A percentile compares a stretch with the other conserved stretches of the same genome.
phyloP scores from a whole-genome alignment of 225 moss, liverwort and hornwort genomes.

The Straminergon stramineum region DNA sequence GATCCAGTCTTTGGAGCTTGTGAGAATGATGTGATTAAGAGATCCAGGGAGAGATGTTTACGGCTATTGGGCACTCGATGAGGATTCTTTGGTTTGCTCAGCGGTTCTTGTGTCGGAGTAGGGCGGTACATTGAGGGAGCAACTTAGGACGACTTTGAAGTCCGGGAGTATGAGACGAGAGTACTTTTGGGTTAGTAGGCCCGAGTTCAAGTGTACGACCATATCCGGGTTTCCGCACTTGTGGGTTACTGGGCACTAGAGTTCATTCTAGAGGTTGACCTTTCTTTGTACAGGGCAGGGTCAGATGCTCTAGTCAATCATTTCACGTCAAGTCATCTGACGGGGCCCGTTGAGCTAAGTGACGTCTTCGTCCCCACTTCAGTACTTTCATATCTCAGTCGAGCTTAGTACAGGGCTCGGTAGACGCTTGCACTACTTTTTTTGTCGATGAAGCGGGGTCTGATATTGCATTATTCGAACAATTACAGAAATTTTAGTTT shows the following conservation, averaged over 20 bases:
- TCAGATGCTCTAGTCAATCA: not conserved
- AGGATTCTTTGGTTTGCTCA: not conserved
- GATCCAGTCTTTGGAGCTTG: not conserved
- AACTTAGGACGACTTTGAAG: not conserved
- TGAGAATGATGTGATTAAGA: not conserved
- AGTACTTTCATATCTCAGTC: not conserved
- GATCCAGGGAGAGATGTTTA: not conserved
- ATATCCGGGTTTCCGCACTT: not conserved
- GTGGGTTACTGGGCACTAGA: not conserved
- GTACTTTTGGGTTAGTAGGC: not conserved
- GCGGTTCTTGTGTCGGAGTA: not conserved
- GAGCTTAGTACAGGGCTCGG: not conserved
- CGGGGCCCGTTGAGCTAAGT: not conserved
- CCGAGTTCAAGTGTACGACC: not conserved
- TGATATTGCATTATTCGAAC: not conserved
- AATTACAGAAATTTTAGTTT: not conserved
- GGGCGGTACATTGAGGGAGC: not conserved
- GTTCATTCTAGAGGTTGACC: not conserved
- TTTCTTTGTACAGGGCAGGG: not conserved
- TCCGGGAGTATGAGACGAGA: not conserved
- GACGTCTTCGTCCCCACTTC: not conserved
- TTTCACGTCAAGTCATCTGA: not conserved
- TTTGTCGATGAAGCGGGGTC: not conserved
- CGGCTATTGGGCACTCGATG: not conserved
- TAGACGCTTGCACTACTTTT: not conserved